Percentiles rank a stretch among this genome's conserved stretches.
Conservation (phyloP, 139 green algal genomes). For the Monoraphidium neglectum region DNA sequence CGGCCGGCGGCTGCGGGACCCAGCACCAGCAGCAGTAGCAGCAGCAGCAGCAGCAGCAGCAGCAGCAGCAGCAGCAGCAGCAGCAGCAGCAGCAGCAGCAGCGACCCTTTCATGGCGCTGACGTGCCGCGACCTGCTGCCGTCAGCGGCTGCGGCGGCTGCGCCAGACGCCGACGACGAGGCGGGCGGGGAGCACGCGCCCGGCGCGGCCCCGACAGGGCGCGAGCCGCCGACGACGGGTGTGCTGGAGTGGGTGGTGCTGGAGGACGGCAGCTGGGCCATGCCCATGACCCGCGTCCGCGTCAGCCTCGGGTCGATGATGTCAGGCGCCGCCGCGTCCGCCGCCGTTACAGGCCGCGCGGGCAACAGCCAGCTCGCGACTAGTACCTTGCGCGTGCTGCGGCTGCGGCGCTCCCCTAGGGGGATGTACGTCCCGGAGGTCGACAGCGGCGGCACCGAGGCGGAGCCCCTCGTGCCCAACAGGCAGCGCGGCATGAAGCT, state of each 20-base stretch:
- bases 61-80: neutral
- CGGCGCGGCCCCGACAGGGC: neutral
- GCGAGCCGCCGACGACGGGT: neutral
- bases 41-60: no score
- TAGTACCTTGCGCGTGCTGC: no score
- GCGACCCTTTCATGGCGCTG: neutral
- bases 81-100: conserved; percentile 13
- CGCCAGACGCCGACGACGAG: neutral
- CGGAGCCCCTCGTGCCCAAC: no score
- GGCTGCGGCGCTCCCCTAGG: no score
- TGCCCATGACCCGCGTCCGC: conserved; percentile 10
- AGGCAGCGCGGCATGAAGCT: no score
- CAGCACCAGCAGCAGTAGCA: no score
- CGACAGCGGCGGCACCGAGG: no score
- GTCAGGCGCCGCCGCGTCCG: no score
- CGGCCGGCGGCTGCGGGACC: neutral
- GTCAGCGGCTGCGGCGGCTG: neutral
- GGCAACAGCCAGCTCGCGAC: no score
- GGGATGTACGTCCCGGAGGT: no score
- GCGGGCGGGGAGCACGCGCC: neutral
- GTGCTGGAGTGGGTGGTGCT: conserved; percentile 16
- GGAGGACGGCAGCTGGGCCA: conserved; percentile 20
- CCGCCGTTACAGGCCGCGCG: no score
- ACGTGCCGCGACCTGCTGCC: neutral
- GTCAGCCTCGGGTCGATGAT: neutral